Evolutionary conservation across 257 asterid species (phyloP).

Genomic region (Rauvolfia tetraphylla): DNA sequence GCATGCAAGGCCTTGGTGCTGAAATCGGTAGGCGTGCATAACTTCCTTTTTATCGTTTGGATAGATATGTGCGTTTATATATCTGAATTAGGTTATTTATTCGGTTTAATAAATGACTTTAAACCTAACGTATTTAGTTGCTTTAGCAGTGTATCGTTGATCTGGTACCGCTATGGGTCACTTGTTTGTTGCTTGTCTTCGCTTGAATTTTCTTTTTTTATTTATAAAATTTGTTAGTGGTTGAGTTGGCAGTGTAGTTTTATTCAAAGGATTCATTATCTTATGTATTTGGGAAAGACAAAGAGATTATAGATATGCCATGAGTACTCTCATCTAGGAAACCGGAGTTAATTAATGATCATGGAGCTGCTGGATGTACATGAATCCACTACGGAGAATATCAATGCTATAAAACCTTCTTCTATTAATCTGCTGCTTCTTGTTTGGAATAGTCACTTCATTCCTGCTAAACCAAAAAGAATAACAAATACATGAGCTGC

Average conservation of each 20-base stretch:
- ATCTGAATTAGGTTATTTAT: background rate
- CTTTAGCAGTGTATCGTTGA: background rate
- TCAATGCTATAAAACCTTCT: background rate
- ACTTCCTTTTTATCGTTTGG: background rate
- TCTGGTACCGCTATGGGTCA: background rate
- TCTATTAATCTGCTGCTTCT: background rate
- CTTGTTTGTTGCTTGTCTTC: background rate
- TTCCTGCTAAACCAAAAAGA: background rate
- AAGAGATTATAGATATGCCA: background rate
- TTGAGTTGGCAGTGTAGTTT: background rate
- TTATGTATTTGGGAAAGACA: background rate
- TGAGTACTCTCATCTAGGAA: background rate
- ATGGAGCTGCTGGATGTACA: background rate
- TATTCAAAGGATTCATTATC: background rate
- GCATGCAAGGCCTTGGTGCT: slow-evolving; percentile 92
- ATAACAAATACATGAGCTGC: background rate
- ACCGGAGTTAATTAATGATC: background rate
- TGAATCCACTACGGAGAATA: background rate
- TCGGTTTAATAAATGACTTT: background rate
- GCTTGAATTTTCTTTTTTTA: background rate
- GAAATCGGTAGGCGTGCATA: slow-evolving; percentile 56
- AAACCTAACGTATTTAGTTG: background rate
- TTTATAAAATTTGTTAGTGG: background rate
- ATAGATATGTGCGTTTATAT: background rate
- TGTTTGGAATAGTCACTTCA: background rate